Evolutionary conservation across 345 rosid genomes (phyloP).

Genomic region (Sonneratia alba): DNA sequence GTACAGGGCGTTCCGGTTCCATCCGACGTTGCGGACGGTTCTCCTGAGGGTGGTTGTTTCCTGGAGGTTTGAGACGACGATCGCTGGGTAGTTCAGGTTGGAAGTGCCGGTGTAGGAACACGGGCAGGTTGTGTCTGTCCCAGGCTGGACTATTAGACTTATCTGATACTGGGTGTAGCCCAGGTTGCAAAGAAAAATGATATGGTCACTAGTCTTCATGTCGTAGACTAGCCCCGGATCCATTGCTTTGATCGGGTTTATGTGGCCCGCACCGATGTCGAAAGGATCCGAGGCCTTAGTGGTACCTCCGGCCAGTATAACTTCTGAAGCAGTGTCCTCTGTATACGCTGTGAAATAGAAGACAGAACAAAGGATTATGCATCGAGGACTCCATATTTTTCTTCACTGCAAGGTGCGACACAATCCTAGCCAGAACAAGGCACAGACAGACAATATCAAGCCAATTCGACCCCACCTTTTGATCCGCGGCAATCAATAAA

Average conservation of each 20-base stretch:
- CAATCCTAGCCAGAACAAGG: neutral
- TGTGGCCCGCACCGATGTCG: conserved; percentile 56
- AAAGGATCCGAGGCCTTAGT: conserved; percentile 31
- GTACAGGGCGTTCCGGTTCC: conserved; percentile 27
- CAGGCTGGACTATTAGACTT: conserved; percentile 14
- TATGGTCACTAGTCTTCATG: conserved; percentile 39
- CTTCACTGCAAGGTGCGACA: neutral
- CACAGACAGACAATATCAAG: no score
- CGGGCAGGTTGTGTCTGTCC: conserved; percentile 18
- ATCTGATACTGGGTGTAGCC: conserved; percentile 36
- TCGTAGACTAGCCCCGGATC: conserved; percentile 67
- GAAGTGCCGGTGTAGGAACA: conserved; percentile 14
- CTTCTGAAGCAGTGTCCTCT: conserved; percentile 23
- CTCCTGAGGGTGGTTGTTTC: conserved; percentile 38
- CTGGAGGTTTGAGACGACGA: conserved; percentile 34
- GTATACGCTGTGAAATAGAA: conserved; percentile 21
- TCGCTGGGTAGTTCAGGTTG: conserved; percentile 57
- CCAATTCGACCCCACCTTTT: no score
- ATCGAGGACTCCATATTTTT: neutral
- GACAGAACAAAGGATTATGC: neutral
- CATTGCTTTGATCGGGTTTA: conserved; percentile 48
- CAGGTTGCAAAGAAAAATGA: conserved; percentile 49
- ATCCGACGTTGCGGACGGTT: conserved; percentile 41
- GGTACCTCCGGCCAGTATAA: conserved; percentile 33
- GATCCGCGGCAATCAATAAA: no score